Evolutionary conservation across 768 basidiomycete species (phyloP), one percentile per base, ranked within the genome.

Genomic region (Leucogyrophana mollusca): DNA sequence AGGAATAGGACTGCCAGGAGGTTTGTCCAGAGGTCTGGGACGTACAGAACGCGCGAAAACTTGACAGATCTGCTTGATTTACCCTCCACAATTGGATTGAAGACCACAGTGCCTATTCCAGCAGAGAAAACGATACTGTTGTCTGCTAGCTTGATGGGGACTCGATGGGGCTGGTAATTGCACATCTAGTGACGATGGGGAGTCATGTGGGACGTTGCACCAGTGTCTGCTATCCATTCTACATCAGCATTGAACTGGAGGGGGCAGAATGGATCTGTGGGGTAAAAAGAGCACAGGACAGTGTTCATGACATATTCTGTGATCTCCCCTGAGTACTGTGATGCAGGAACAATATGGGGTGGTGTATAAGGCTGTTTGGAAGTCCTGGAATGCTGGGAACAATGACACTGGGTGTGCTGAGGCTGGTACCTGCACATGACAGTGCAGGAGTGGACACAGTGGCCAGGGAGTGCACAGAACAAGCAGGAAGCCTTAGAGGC

Each of bases 181-280:
- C 7, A 7, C 7, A 30, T 7, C 27, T 13, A 30, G 27, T 30
- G 27, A 13, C 27, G 50, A 49, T 67, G 61, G n/a, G 66, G 59
- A 3, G 62, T 63, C 65, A 67, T 68, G 56, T 65, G 59, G 46
- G 56, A 52, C 47, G 65, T 61, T 49, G 64, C 62, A 24, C 63
- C 66, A 52, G 61, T 64, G 54, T 68, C 64, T 43, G 53, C 46
- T 39, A 54, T 65, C 61, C 62, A 66, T 37, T 58, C 42, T 20
- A 22, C 46, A 16, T 47, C 13, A 16, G 39, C 46, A 36, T 47
- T 9, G 18, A 46, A 18, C 18, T 32, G 24, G 17, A 33, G 16
- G n/a, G 25, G 40, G 13, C 20, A 33, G 11, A 34, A 39, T 3
- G 40, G 40, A 18, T 34, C 10, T 11, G 24, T 18, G n/a, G 39